Conservation (phyloP, 805 yeast species). For the Torulaspora delbrueckii region DNA sequence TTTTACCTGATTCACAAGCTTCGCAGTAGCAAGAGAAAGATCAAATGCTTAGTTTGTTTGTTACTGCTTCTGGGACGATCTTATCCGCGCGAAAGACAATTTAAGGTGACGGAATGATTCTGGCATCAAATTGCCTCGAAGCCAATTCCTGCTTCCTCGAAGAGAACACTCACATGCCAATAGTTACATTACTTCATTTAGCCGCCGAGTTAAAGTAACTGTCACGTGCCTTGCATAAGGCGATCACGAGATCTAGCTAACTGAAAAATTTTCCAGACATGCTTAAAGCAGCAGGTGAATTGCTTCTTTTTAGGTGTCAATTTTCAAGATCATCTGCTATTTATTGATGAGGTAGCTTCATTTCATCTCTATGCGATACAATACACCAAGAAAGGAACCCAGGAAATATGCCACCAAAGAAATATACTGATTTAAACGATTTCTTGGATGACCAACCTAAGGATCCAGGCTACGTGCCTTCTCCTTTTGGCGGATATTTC, state of each 20-base stretch:
- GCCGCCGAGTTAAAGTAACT: background rate
- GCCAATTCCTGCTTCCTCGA: too few species aligned
- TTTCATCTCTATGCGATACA: background rate
- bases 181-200: background rate
- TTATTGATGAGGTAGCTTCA: background rate
- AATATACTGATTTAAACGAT: constrained; percentile 29
- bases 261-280: background rate
- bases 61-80: too few species aligned
- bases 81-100: too few species aligned
- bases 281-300: background rate
- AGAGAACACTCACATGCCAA: background rate
- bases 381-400: background rate
- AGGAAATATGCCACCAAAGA: constrained; percentile 33
- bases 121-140: too few species aligned
- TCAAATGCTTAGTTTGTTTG: too few species aligned
- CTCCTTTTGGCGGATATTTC: constrained; percentile 35
- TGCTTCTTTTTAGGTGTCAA: background rate
- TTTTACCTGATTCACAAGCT: too few species aligned
- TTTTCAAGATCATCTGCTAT: background rate
- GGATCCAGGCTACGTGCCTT: constrained; percentile 29
- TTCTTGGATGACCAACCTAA: constrained; percentile 30
- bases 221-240: background rate
- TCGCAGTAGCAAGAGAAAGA: too few species aligned
- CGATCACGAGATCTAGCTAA: background rate
- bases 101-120: too few species aligned